These are phyloP conservation scores for Amoeboaphelidium occidentale DNA, from an alignment of 371 early-diverging fungal species.

Conservation along the genomic window DNA sequence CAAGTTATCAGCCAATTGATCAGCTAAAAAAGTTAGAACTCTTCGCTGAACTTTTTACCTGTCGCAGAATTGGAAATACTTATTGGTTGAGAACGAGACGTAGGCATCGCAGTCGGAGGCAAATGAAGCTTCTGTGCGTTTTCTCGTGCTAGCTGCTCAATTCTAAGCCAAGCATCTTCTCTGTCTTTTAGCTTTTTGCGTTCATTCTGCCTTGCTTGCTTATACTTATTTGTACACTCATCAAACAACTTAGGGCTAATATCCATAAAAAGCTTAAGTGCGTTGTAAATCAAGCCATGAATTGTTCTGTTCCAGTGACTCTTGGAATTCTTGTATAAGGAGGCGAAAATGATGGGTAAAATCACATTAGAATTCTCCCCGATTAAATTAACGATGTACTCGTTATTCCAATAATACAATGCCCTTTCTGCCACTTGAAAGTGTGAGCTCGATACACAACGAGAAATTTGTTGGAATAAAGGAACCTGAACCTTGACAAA, in stretches of 20 bases:
- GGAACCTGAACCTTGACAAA: slow-evolving; percentile 65
- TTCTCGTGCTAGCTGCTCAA: slow-evolving; percentile 31
- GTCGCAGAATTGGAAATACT: too few relatives aligned
- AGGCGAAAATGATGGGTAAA: slow-evolving; percentile 74
- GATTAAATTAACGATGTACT: slow-evolving; percentile 73
- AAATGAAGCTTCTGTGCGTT: slow-evolving; percentile 14
- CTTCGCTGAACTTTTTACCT: too few relatives aligned
- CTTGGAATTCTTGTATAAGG: slow-evolving; percentile 68
- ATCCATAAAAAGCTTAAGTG: slow-evolving; percentile 72
- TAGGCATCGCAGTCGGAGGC: too few relatives aligned
- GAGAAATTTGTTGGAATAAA: slow-evolving; percentile 63
- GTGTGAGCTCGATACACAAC: slow-evolving; percentile 77
- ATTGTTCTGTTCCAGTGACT: slow-evolving; percentile 90
- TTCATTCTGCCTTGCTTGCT: slow-evolving; percentile 55
- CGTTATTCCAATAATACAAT: slow-evolving; percentile 87
- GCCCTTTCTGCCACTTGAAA: slow-evolving; percentile 95
- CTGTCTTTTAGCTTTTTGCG: slow-evolving; percentile 56
- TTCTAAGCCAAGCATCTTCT: slow-evolving; percentile 54
- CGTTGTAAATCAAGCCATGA: slow-evolving; percentile 76
- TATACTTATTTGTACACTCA: slow-evolving; percentile 52
- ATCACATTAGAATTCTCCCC: slow-evolving; percentile 63
- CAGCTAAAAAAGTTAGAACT: too few relatives aligned
- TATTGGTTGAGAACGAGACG: too few relatives aligned
- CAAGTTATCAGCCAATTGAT: not conserved
- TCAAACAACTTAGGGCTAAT: slow-evolving; percentile 73